Evolutionary conservation across 768 basidiomycete genomes (phyloP).

Genomic region (Boletales sp.): DNA sequence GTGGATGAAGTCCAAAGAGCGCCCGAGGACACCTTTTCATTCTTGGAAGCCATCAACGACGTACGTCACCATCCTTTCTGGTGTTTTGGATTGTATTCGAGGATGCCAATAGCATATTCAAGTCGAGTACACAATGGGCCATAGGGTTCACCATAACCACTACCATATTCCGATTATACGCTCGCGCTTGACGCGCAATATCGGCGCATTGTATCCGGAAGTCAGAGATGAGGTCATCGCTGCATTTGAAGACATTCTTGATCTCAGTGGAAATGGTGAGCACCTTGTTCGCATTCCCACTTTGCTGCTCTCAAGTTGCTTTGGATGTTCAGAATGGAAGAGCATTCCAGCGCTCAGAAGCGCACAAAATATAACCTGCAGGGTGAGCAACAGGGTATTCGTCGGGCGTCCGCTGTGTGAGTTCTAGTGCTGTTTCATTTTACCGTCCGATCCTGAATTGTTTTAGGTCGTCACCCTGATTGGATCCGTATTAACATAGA

Average conservation of each 20-base stretch:
- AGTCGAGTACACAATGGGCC: conserved; percentile 35
- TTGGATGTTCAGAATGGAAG: conserved; percentile 37
- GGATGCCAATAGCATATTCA: conserved; percentile 31
- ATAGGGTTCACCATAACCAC: conserved; percentile 22
- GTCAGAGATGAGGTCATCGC: conserved; percentile 41
- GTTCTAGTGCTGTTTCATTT: not conserved
- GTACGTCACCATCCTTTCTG: conserved; percentile 20
- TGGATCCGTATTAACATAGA: conserved; percentile 29
- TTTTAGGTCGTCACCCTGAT: conserved; percentile 36
- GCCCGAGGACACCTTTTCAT: conserved; percentile 37
- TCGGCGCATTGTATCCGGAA: conserved; percentile 36
- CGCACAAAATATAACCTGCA: conserved; percentile 36
- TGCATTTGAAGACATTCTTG: conserved; percentile 38
- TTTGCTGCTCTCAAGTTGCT: no score
- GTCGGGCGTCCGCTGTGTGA: conserved; percentile 46
- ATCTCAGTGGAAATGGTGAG: conserved; percentile 12
- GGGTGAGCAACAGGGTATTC: conserved; percentile 43
- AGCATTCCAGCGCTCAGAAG: conserved; percentile 24
- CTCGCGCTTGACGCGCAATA: conserved; percentile 34
- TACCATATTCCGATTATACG: conserved; percentile 32
- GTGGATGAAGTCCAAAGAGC: conserved; percentile 41
- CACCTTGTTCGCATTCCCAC: not conserved
- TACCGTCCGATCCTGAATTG: not conserved
- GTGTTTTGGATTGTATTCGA: no score
- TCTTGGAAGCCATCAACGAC: conserved; percentile 28